Evolutionary conservation across 768 basidiomycete genomes (phyloP), one percentile per base, ranked within the genome.

Genomic region (Suillus tomentosus): DNA sequence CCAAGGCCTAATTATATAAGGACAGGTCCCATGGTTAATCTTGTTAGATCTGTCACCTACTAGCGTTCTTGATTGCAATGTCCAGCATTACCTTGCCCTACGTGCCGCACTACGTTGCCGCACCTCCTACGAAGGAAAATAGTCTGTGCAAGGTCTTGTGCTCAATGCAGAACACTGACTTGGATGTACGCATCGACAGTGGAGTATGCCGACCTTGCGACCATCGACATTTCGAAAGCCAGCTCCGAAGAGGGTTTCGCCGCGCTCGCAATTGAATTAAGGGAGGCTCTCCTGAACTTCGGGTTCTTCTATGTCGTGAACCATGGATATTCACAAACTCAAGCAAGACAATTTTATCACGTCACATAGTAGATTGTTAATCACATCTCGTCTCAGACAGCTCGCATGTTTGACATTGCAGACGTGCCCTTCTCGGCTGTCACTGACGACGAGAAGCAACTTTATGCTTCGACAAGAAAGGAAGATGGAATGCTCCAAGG

Each of bases 181-280:
- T 31, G 31, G 6, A 31, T 31, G 22, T 62, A 47, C 75, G 77
- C 39, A 19, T 40, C 71, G 62, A 24, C 62, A 82, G 80, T 81
- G 70, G 78, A 81, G 27, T 82, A 77, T 71, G 86, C 83, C 3
- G 81, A 85, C 48, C 78, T 88, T 14, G 76, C 84, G 0, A 76
- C 82, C 60, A 80, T 87, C 61, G 85, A 87, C 65, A 68, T 88
- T 24, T 76, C 84, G 14, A 74, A 77, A 60, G 78, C 76, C 3
- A 60, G 64, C 1, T 82, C 77, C 7, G 66, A 70, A 0, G 79
- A 82, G 62, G 80, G 76, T 5, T 77, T 80, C 10, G 67, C 69
- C 0, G 67, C 68, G 31, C 72, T 87, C 2, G 79, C 80, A 0
- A 59, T 68, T 6, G 76, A 83, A 66, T 75, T 84, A 6, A 75